Conservation (phyloP, 805 yeast genomes). For the Saccharomycodes ludwigii region DNA sequence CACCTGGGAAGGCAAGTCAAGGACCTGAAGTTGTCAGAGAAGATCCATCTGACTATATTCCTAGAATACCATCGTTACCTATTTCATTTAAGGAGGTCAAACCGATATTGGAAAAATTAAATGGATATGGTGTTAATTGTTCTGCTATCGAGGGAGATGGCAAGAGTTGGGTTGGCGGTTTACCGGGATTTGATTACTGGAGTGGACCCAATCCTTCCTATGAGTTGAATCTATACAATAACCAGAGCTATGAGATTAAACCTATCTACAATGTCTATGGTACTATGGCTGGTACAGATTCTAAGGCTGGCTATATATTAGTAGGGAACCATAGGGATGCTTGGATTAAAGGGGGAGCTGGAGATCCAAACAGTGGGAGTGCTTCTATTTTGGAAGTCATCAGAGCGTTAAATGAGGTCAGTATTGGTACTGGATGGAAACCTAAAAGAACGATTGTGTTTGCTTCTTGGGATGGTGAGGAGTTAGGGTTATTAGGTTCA, state of each 20-base stretch:
- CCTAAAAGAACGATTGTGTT: constrained; percentile 53
- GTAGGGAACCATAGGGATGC: constrained; percentile 74
- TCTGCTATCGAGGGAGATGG: constrained; percentile 27
- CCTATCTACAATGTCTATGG: constrained; percentile 57
- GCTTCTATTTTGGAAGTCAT: constrained; percentile 54
- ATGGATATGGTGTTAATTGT: constrained; percentile 39
- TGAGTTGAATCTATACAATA: constrained; percentile 42
- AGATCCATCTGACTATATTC: constrained; percentile 40
- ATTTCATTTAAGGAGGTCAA: constrained; percentile 49
- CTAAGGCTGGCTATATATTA: constrained; percentile 39
- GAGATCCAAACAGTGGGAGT: constrained; percentile 68
- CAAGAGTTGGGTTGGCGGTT: constrained; percentile 30
- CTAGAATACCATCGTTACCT: constrained; percentile 61
- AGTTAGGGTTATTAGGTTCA: constrained; percentile 61
- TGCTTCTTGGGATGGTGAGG: constrained; percentile 82
- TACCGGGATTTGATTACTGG: constrained; percentile 33
- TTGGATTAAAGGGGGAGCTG: constrained; percentile 75
- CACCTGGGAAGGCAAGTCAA: constrained; percentile 54
- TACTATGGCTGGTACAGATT: constrained; percentile 34
- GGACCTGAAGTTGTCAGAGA: constrained; percentile 35
- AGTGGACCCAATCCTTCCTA: constrained; percentile 36
- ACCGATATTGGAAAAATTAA: constrained; percentile 47
- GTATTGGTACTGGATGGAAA: constrained; percentile 42
- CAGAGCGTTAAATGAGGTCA: constrained; percentile 41
- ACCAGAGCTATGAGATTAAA: constrained; percentile 48